Evolutionary conservation across 345 rosid genomes (phyloP).

Genomic region (Chamaenerion angustifolium): DNA sequence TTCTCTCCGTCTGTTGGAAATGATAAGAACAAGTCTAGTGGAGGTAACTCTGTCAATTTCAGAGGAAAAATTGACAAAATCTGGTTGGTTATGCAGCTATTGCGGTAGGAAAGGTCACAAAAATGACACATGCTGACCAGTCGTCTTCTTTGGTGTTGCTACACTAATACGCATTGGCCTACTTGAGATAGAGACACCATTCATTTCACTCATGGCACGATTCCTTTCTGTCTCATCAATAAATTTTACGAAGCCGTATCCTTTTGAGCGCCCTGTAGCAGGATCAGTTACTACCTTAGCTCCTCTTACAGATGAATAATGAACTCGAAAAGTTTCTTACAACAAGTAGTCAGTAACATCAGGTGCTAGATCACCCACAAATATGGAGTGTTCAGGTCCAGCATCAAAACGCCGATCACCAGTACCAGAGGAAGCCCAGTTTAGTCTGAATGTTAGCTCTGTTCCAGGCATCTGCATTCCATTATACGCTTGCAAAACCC

Average conservation of each 20-base stretch:
- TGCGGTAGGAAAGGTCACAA: no score
- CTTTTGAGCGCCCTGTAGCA: constrained; percentile 90
- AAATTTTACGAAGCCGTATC: constrained; percentile 94
- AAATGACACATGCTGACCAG: no score
- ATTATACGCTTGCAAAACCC: constrained; percentile 66
- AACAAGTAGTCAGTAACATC: constrained; percentile 87
- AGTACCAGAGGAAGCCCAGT: constrained; percentile 96
- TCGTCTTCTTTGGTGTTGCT: constrained; percentile 71
- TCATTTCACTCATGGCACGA: constrained; percentile 90
- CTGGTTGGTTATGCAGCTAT: no score
- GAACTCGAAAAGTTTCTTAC: constrained; percentile 83
- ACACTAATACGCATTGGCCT: constrained; percentile 91
- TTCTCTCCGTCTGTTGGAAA: no score
- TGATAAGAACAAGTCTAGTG: no score
- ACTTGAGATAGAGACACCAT: constrained; percentile 80
- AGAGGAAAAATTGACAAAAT: no score
- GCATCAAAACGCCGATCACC: constrained; percentile 79
- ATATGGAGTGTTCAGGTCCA: constrained; percentile 91
- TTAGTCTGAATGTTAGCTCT: constrained; percentile 65
- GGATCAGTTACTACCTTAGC: constrained; percentile 99
- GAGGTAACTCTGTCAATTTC: no score
- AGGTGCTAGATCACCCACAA: constrained; percentile 93
- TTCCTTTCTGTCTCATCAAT: constrained; percentile 83
- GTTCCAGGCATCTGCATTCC: constrained; percentile 91
- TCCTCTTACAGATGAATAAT: constrained; percentile 81